Percentiles rank a stretch among this genome's conserved stretches.
Conservation (phyloP, 2,329 filamentous ascomycete genomes). For the Alternaria hordeiaustralica region DNA sequence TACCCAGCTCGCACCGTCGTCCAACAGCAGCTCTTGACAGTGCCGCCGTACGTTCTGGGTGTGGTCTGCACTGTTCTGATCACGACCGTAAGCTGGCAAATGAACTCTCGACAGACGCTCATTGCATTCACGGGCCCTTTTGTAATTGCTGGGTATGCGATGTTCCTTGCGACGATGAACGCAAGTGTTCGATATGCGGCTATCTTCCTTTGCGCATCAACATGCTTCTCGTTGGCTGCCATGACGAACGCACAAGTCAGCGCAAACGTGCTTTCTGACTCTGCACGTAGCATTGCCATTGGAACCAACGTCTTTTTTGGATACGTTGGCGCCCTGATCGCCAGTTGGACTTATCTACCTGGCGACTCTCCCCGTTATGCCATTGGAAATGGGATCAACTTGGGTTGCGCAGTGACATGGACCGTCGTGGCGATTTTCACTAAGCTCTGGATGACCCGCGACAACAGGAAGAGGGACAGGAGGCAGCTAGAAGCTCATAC, state of each 20-base stretch:
- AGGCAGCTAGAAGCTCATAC: conserved; percentile 56
- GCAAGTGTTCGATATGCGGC: conserved; percentile 66
- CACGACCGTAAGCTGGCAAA: conserved; percentile 63
- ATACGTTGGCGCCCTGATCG: conserved; percentile 69
- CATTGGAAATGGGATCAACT: conserved; percentile 65
- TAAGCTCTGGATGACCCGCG: conserved; percentile 64
- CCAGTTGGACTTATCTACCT: conserved; percentile 67
- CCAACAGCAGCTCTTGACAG: conserved; percentile 69
- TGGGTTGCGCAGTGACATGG: conserved; percentile 3
- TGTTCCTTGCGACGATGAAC: conserved; percentile 65
- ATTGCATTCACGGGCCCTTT: conserved; percentile 64
- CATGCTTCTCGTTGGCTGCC: conserved; percentile 66
- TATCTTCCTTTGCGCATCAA: conserved; percentile 68
- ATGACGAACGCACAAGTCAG: conserved; percentile 69
- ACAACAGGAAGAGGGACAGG: conserved; percentile 64
- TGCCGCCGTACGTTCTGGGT: conserved; percentile 71
- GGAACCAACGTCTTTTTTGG: conserved; percentile 64
- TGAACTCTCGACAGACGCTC: conserved; percentile 64
- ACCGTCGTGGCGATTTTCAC: conserved; percentile 35
- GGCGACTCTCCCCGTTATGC: conserved; percentile 67
- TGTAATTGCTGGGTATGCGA: conserved; percentile 70
- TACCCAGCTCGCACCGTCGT: conserved; percentile 63
- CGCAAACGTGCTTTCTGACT: conserved; percentile 74
- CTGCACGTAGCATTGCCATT: conserved; percentile 56
- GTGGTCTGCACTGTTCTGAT: conserved; percentile 67